A percentile compares a stretch with the other conserved stretches of the same genome.
phyloP scores from a whole-genome alignment of 495 filamentous ascomycete genomes.

The Tricharina praecox region DNA sequence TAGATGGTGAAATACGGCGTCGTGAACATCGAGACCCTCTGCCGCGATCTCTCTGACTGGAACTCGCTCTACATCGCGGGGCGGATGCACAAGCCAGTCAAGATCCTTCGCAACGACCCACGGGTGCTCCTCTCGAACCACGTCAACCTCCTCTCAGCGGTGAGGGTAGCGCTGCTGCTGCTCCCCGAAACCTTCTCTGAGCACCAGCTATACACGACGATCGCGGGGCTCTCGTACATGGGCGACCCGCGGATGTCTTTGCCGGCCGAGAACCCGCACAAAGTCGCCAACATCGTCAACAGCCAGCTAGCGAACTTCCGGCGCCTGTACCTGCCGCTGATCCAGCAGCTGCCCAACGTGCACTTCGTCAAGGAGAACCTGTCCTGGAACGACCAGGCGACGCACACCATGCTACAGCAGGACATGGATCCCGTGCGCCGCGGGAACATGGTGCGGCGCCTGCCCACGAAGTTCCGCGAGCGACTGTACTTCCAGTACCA shows the following conservation, averaged over 20 bases:
- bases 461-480: slow-evolving; percentile 73
- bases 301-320: slow-evolving; percentile 85
- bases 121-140: slow-evolving; percentile 84
- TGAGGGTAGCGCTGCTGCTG: slow-evolving; percentile 74
- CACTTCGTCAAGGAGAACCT: slow-evolving; percentile 32
- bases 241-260: slow-evolving; percentile 87
- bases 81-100: slow-evolving; percentile 89
- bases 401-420: slow-evolving; percentile 44
- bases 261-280: slow-evolving; percentile 74
- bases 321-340: slow-evolving; percentile 70
- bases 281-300: slow-evolving; percentile 82
- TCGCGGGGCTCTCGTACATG: slow-evolving; percentile 79
- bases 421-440: slow-evolving; percentile 82
- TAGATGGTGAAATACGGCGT: slow-evolving; percentile 88
- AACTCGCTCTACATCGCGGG: slow-evolving; percentile 86
- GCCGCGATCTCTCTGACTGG: slow-evolving; percentile 71
- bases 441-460: slow-evolving; percentile 86
- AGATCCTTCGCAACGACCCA: slow-evolving; percentile 87
- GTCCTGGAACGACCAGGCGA: slow-evolving; percentile 40
- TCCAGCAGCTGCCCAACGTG: slow-evolving; percentile 79
- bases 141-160: slow-evolving; percentile 77
- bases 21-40: slow-evolving; percentile 78
- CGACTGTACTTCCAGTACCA: slow-evolving; percentile 91
- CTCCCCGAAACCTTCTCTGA: slow-evolving; percentile 74
- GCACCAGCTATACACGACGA: slow-evolving; percentile 70